Base-by-base conservation (phyloP, 192 early-diverging fungal species). In the Coemansia reversa region DNA sequence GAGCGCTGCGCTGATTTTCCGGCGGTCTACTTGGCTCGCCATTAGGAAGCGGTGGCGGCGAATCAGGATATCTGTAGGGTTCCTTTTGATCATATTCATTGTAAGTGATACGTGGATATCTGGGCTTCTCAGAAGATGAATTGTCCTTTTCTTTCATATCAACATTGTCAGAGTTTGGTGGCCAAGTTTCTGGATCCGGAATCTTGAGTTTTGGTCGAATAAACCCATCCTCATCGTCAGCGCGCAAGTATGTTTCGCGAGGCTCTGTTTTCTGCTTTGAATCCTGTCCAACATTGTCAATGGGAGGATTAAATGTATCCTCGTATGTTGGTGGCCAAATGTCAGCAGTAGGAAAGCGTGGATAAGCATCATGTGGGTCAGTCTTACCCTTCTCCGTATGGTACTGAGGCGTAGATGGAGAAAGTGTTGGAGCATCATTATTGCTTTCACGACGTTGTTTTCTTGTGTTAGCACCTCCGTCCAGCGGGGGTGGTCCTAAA, bases 401-500 rank as follows among this genome's bases (percentile, higher is more conserved):
- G 28, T 55, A 55, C 2, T 55, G 28, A 18, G 54, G 54, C 1
- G 35, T 19, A 16, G 39, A 45, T 35, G 52, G 51, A 51, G 50
- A 27, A 32, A 54, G 50, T 22, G 51, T 23, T 12, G 60, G 18
- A 7, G 22, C n/a, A 27, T 24, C 29, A 49, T 20, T 25, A 42
- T 2, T 18, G 20, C 27, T 23, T 16, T 47, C 42, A 24, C 25
- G 49, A 12, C 14, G 60, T 32, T 11, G 24, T 39, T 8, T 55
- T 39, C 27, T 57, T 42, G 39, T 65, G 47, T 56, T 56, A 16
- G n/a, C 7, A 6, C 57, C 25, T 18, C 49, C 60, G 53, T 42
- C 60, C 33, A 47, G 39, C 62, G 55, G 55, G 25, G 60, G 60
- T 23, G 62, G 62, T 9, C 62, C 62, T 23, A 63, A 33, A 19